Evolutionary conservation across 345 rosid species (phyloP), one percentile per base, ranked within the genome.

Genomic region (Gossypium stocksii): DNA sequence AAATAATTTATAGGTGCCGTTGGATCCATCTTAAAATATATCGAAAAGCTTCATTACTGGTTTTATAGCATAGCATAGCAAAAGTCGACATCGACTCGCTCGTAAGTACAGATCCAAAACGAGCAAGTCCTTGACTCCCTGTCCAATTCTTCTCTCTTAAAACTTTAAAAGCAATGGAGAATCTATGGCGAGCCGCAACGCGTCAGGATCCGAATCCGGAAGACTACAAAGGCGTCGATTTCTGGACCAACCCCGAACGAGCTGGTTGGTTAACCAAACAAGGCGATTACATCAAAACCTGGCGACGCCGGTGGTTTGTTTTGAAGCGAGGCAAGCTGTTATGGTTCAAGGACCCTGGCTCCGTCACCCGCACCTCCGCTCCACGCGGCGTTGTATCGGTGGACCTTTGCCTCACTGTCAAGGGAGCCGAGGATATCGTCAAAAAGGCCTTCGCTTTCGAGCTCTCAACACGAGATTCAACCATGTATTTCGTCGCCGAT

Each of bases 261-360:
- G 77, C 89, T 27, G 94, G 98, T 3, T 90, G 96, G 97, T 79
- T 93, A 3, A 83, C 86, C 0, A 88, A 89, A 83, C 97, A 91
- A 79, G 93, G 98, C 29, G 94, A 93, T 74, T 89, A 93, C 83
- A 86, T 93, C 77, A 87, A 83, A 79, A 93, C 93, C 46, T 93
- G 97, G 97, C 91, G 97, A 23, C 86, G 93, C 57, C 94, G 97
- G 60, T 90, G 97, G 97, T 89, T 90, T 80, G 82, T 92, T 16
- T 83, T 92, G 70, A 92, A 92, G 63, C 90, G 83, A 79, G 93
- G 97, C 25, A 90, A 87, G 86, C 90, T 92, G 34, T 84, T 92
- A 29, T 90, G 97, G 97, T 92, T 92, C 81, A 90, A 89, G 77
- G 94, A 92, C 34, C 59, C 91, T 60, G 51, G 74, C 38, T 71